Evolutionary conservation across 176 grass and related monocot genomes (phyloP).

Genomic region (Zea mays): DNA sequence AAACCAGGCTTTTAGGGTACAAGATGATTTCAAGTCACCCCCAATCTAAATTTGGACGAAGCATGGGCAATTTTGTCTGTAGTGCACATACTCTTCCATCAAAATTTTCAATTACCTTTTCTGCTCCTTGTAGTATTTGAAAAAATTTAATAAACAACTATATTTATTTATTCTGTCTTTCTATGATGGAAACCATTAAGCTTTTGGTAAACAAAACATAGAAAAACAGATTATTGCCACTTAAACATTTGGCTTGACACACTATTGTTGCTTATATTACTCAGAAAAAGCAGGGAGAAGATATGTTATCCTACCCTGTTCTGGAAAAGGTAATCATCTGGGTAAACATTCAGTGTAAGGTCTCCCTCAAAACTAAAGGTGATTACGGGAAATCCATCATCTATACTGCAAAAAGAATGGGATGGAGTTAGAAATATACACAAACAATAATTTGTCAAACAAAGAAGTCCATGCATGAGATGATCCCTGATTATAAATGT

Average conservation of each 20-base stretch:
- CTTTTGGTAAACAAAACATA: not conserved
- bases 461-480: not conserved
- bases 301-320: constrained; percentile 64
- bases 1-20: not conserved
- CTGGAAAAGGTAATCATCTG: constrained; percentile 93
- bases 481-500: constrained; percentile 9
- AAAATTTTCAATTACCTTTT: not conserved
- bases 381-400: constrained; percentile 77
- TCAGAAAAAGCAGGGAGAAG: not conserved
- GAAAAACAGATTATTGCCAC: not conserved
- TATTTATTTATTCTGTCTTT: not conserved
- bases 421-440: constrained; percentile 32
- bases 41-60: not conserved
- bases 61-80: not conserved
- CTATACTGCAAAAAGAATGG: constrained; percentile 63
- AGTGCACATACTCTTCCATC: not conserved
- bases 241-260: not conserved
- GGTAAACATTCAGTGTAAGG: constrained; percentile 72
- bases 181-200: not conserved
- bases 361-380: constrained; percentile 77
- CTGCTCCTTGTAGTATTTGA: not conserved
- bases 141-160: not conserved
- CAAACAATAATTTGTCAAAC: not conserved
- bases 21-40: not conserved
- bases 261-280: constrained; percentile 7